Base-by-base conservation (phyloP, 148 eudicot genomes). In the Fagopyrum homotropicum region DNA sequence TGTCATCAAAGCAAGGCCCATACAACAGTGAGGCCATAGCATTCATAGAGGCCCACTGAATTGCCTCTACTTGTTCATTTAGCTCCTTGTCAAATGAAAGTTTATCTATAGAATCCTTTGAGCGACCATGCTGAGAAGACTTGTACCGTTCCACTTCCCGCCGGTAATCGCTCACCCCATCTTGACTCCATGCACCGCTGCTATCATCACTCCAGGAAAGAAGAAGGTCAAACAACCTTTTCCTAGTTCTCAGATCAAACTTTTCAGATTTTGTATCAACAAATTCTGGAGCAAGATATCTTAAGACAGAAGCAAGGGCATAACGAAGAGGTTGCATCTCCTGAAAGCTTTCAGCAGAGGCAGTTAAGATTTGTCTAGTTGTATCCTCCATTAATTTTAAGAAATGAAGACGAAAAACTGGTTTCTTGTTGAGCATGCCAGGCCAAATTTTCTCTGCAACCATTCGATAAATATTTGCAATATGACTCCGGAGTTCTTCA, bases 1-100 rank as follows among this genome's bases (percentile, higher is more conserved):
- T 95, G 86, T 95, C 99, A 75, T 95, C 99, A 82, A 95, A 92
- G 83, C 99, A 95, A 79, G 99, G 99, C 72, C 99, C 99, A 82
- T 95, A 92, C 51, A 95, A 81, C 46, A 95, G 83, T 11, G 99
- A 90, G 52, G 99, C 98, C 97, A 95, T 88, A 71, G 97, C 99
- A 80, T 95, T 90, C 91, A 95, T 85, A 75, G 99, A 92, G 30
- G 97, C 99, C 98, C 97, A 89, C 72, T 92, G 99, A 77, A 95
- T 95, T 47, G 99, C 97, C 78, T 95, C 99, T 19, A 95, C 93
- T 86, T 95, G 99, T 79, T 95, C 99, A 76, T 80, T 83, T 80
- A 95, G 75, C 78, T 95, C 99, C 80, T 92, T 95, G 76, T 95
- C 99, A 77, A 95, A 95, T 56, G 97, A 89, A 79, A 95, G 85